Evolutionary conservation across 441 rosid species (phyloP), one percentile per base, ranked within the genome.

Genomic region (Pelargonium australe): DNA sequence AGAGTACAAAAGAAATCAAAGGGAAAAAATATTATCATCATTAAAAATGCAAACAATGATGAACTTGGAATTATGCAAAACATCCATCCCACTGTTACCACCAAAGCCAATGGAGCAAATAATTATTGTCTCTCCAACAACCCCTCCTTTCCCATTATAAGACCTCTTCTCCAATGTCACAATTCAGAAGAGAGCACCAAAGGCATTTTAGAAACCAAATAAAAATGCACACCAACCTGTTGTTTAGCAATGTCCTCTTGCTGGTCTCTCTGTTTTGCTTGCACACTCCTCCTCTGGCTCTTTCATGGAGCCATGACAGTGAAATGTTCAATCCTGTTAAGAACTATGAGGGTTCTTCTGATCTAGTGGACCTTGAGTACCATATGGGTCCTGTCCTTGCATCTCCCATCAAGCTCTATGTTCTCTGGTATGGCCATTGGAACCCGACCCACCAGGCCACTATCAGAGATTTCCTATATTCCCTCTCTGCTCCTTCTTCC

Each of bases 361-460:
- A 86, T 64, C 71, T 81, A 2, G 80, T 72, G 11, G 77, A 82
- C 68, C 84, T 86, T 57, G 72, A 79, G 63, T 85, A 86, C 76
- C 91, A 85, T 80, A 83, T 83, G 91, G 94, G 89, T 17, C 91
- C 91, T 45, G 88, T 85, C 37, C 78, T 86, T 43, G 77, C 89
- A 5, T 80, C 85, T 10, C 80, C 87, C 57, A 69, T 84, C 69
- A 79, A 70, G 25, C 31, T 86, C 65, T 85, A 83, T 72, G 76
- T 88, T 25, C 80, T 86, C 71, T 86, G 91, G 91, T 86, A 85
- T 78, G 91, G 94, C 66, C 83, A 68, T 11, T 86, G 94, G 94
- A 76, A 70, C 69, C 81, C 68, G 62, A 66, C 78, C 74, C 86
- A 86, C 55, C 88, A 83, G 70, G 68, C 80, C 53, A 78, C 81